Base-by-base conservation (phyloP, 2,329 filamentous ascomycete species). In the Fusarium concolor region DNA sequence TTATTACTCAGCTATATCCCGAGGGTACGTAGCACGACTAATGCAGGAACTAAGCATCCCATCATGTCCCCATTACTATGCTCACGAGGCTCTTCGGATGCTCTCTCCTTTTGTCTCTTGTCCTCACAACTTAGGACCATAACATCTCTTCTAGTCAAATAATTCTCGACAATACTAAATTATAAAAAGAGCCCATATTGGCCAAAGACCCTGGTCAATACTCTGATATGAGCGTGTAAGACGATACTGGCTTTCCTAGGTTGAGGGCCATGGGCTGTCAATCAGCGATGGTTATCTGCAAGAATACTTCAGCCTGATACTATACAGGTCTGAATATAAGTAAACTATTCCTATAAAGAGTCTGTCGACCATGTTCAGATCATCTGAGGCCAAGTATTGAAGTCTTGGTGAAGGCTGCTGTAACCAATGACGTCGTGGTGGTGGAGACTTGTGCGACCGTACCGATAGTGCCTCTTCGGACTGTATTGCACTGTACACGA, bases 401-500 rank as follows among this genome's bases (percentile, higher is more conserved):
- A 15, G 44, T 50, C 17, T 22, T 18, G 9, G 10, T 28, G 33
- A 20, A 41, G 37, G 10, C 11, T 42, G 12, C 10, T 14, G 20
- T 14, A 49, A n/a, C 37, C 20, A 29, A 38, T 47, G 43, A 43
- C 18, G 35, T 44, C 45, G n/a, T 46, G 24, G 29, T 24, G 28
- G 41, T 65, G 60, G 61, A 33, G 41, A 26, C 29, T 47, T 37
- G 37, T 43, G 17, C n/a, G 24, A 46, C 61, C 24, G 61, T 64
- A 22, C 15, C 10, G 18, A 0, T 1, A 43, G 60, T 43, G 20
- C 1, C 3, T 0, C 0, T 5, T 7, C 2, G 22, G 2, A 64
- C 61, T 46, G 61, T 65, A 0, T 4, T 9, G 6, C 45, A 64
- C 61, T 64, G 60, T 64, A 5, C 35, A 31, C 60, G 59, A 53